These are phyloP conservation scores for Kregervanrija fluxuum DNA, from an alignment of 805 yeast genomes.

Conservation along the genomic window DNA sequence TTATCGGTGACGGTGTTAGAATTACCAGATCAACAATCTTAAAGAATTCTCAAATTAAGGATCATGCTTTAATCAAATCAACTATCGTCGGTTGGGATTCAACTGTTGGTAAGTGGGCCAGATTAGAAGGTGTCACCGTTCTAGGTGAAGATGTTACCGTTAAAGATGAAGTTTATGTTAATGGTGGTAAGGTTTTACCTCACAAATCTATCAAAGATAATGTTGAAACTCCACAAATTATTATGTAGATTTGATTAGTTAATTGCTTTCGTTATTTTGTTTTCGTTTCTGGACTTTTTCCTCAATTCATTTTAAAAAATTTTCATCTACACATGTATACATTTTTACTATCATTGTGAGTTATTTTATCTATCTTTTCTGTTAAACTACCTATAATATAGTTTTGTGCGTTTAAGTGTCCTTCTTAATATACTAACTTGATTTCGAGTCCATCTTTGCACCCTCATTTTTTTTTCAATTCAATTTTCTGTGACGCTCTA, in stretches of 20 bases:
- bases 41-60: conserved; percentile 85
- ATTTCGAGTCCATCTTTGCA: too few species aligned
- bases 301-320: not conserved
- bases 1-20: conserved; percentile 97
- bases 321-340: not conserved
- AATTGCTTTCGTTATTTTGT: not conserved
- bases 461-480: too few species aligned
- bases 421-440: too few species aligned
- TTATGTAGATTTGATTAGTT: conserved; percentile 56
- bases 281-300: not conserved
- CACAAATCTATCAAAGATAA: conserved; percentile 95
- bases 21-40: conserved; percentile 91
- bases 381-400: not conserved
- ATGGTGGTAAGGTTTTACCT: conserved; percentile 98
- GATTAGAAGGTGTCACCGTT: conserved; percentile 95
- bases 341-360: too few species aligned
- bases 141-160: conserved; percentile 98
- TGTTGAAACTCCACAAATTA: conserved; percentile 96
- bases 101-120: conserved; percentile 97
- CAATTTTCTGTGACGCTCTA: too few species aligned
- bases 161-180: conserved; percentile 96
- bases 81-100: conserved; percentile 99
- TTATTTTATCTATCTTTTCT: not conserved
- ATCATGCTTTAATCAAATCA: conserved; percentile 96
- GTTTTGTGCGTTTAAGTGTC: not conserved